Evolutionary conservation across 1,284 basidiomycete genomes (phyloP), one percentile per base, ranked within the genome.

Genomic region (Leccinum subfulvum): DNA sequence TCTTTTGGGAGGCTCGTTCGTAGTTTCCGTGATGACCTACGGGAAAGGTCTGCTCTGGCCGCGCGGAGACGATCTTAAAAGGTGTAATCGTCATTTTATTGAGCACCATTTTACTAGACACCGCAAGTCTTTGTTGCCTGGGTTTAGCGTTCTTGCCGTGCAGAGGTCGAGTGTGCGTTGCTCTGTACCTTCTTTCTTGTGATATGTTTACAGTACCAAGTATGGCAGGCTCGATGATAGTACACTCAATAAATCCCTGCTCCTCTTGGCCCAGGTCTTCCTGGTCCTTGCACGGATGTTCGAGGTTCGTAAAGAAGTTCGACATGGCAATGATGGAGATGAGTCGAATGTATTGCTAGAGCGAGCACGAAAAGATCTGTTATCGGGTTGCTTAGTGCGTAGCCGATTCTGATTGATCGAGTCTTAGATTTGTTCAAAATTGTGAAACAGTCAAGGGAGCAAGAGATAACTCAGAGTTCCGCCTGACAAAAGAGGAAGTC

Each of bases 321-420:
- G 77, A 77, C 35, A 37, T 59, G 7, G 77, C 76, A 16, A 78
- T 84, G 76, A 70, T 69, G 7, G 73, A 75, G 16, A 84, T 86
- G 33, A 35, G 39, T 80, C 82, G 0, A 75, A 80, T 23, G 75
- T 77, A 18, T 5, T 63, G 7, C 10, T 62, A 7, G 7, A 39
- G 7, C 37, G 41, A 23, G 54, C 61, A 3, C 16, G 2, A 28
- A 39, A 51, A 2, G 62, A 64, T 63, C 62, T 21, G 1, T 47
- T 8, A 47, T 57, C 5, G 41, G 41, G 41, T 26, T 68, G 5
- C 44, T 71, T 13, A 65, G 71, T 71, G 51, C 2, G 65, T 59
- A n/a, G 18, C 16, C 16, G 7, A 21, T 44, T 23, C 0, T 16
- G 26, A 53, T 30, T 53, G 16, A 30, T 13, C 9, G n/a, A n/a